A percentile compares a stretch with the other conserved stretches of the same genome.
phyloP scores from a whole-genome alignment of 2,329 filamentous ascomycete species.

The Botryotinia globosa region DNA sequence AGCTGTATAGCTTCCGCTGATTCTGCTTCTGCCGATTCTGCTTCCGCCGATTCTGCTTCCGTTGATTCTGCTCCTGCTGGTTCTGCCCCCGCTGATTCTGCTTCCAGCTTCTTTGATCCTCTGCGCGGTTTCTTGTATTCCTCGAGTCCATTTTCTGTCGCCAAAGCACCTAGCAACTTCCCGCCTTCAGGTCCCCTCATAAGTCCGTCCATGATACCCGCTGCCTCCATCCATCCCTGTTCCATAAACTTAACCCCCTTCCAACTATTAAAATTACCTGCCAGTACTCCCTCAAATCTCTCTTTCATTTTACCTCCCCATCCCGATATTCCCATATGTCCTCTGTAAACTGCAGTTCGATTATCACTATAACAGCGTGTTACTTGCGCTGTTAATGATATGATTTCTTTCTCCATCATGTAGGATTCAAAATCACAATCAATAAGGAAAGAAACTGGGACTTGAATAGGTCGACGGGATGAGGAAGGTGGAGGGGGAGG shows the following conservation, averaged over 20 bases:
- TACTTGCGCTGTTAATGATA: conserved; percentile 79
- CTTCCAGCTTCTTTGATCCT: not conserved
- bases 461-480: conserved; percentile 44
- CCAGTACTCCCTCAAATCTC: conserved; percentile 74
- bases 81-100: not conserved
- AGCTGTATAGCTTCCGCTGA: not conserved
- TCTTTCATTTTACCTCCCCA: conserved; percentile 74
- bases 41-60: not conserved
- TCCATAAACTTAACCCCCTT: conserved; percentile 71
- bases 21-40: not conserved
- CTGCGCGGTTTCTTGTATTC: conserved; percentile 2
- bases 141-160: conserved; percentile 16
- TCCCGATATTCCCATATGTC: conserved; percentile 73
- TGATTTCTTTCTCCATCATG: conserved; percentile 83
- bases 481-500: conserved; percentile 12
- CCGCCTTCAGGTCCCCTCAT: conserved; percentile 62
- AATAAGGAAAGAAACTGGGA: conserved; percentile 78
- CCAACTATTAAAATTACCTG: conserved; percentile 73
- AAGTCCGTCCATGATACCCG: conserved; percentile 59
- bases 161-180: conserved; percentile 50
- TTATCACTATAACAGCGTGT: conserved; percentile 91
- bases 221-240: conserved; percentile 70
- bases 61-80: not conserved
- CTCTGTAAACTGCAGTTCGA: conserved; percentile 61
- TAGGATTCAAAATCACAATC: conserved; percentile 90